Conservation (phyloP, 371 early-diverging fungal species). For the Apophysomyces ossiformis region DNA sequence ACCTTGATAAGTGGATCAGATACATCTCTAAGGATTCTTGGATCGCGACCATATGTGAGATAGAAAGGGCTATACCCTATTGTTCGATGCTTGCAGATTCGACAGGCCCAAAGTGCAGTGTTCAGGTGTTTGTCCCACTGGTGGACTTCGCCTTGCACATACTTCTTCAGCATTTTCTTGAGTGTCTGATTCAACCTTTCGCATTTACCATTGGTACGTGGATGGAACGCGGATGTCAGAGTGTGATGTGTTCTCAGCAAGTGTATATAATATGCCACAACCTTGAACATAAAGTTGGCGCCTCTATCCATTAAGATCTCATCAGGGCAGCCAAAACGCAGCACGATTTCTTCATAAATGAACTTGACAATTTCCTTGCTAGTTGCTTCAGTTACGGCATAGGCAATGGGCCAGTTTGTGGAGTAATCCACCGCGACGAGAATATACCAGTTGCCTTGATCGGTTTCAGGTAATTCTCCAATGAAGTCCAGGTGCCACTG, state of each 20-base stretch:
- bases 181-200: conserved; percentile 25
- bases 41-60: conserved; percentile 13
- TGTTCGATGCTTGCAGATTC: conserved; percentile 13
- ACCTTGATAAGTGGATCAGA: too few relatives aligned
- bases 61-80: neutral
- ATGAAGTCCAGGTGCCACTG: conserved; percentile 36
- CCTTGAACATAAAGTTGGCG: conserved; percentile 30
- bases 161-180: conserved; percentile 15
- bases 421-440: conserved; percentile 44
- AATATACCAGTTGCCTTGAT: conserved; percentile 17
- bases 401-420: conserved; percentile 42
- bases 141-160: conserved; percentile 11
- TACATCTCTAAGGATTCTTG: neutral
- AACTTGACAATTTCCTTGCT: conserved; percentile 37
- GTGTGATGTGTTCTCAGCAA: conserved; percentile 15
- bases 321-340: conserved; percentile 30
- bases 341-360: conserved; percentile 34
- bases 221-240: conserved; percentile 19
- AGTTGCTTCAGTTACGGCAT: conserved; percentile 36
- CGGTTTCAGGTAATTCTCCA: conserved; percentile 21
- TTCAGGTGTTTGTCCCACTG: conserved; percentile 20
- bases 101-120: conserved; percentile 13
- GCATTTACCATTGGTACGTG: conserved; percentile 24
- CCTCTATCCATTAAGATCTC: conserved; percentile 46
- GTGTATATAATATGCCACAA: conserved; percentile 9